Conservation (phyloP, 495 filamentous ascomycete genomes). For the Recurvomyces mirabilis region DNA sequence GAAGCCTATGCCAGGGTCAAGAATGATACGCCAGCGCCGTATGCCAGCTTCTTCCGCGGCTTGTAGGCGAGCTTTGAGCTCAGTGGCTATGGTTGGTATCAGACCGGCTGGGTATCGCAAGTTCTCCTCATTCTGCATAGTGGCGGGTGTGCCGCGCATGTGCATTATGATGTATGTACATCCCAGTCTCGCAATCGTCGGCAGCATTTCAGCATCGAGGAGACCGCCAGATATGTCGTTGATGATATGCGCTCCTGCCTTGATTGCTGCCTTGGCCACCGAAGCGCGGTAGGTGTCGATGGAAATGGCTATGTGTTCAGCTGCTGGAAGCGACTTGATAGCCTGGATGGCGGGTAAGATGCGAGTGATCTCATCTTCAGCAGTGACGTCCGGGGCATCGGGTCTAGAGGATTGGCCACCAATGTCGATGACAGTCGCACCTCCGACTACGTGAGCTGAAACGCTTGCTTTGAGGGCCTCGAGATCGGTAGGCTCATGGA, state of each 20-base stretch:
- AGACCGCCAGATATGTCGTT: slow-evolving; percentile 85
- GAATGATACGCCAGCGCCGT: slow-evolving; percentile 82
- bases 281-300: slow-evolving; percentile 84
- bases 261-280: slow-evolving; percentile 70
- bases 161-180: slow-evolving; percentile 86
- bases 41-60: slow-evolving; percentile 78
- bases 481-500: slow-evolving; percentile 36
- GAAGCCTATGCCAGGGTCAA: slow-evolving; percentile 91
- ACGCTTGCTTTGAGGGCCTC: slow-evolving; percentile 40
- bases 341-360: slow-evolving; percentile 65
- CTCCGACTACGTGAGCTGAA: slow-evolving; percentile 43
- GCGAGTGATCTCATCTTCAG: slow-evolving; percentile 63
- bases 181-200: slow-evolving; percentile 66
- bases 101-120: slow-evolving; percentile 60
- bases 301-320: slow-evolving; percentile 55
- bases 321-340: slow-evolving; percentile 56
- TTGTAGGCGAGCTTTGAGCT: slow-evolving; percentile 57
- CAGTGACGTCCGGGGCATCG: slow-evolving; percentile 49
- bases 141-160: slow-evolving; percentile 79
- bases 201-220: slow-evolving; percentile 72
- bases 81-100: slow-evolving; percentile 53
- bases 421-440: slow-evolving; percentile 78
- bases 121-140: slow-evolving; percentile 50
- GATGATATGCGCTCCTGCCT: slow-evolving; percentile 81
- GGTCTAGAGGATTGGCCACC: slow-evolving; percentile 90